Base-by-base conservation (phyloP, 345 rosid genomes). In the Turnera subulata region DNA sequence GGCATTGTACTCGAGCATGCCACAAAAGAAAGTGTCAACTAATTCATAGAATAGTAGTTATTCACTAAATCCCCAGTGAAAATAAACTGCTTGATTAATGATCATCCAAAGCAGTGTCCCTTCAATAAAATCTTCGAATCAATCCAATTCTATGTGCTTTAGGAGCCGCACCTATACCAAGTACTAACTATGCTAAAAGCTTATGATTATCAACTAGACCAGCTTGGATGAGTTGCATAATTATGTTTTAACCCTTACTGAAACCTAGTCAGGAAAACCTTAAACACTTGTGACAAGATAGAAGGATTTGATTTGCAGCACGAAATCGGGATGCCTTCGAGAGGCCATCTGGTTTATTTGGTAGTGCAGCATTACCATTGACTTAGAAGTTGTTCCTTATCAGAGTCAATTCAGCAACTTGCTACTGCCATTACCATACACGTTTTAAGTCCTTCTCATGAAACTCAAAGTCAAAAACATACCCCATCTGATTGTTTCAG, bases 291-390 rank as follows among this genome's bases (percentile, higher is more conserved):
- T 35, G 39, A 11, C 6, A 35, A 5, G 39, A 11, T 6, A 35
- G 39, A 59, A 8, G 46, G 22, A 59, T 40, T 59, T 48, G 55
- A 38, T 18, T 35, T 40, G 37, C 5, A 0, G 20, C 21, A 5
- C 6, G 22, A 9, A 15, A 23, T 42, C 8, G n/a, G n/a, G 15
- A 1, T 20, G 12, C 37, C 22, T 22, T 22, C 25, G 1, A n/a
- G 32, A 2, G 20, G 37, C 46, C 53, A 47, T 6, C 1, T 14
- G 21, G 44, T 44, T 42, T 9, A 22, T 58, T 57, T 35, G 22
- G 39, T 32, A 37, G 55, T 66, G 64, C 53, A 35, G 39, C 56
- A 22, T 58, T 38, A 2, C 18, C 46, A 2, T 48, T 53, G 64
- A 26, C 47, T 40, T 23, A 0, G 14, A 17, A 49, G 56, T 64